These are phyloP conservation scores for Blastobotrys indianensis DNA, from an alignment of 1,139 yeast genomes.

Conservation along the genomic window DNA sequence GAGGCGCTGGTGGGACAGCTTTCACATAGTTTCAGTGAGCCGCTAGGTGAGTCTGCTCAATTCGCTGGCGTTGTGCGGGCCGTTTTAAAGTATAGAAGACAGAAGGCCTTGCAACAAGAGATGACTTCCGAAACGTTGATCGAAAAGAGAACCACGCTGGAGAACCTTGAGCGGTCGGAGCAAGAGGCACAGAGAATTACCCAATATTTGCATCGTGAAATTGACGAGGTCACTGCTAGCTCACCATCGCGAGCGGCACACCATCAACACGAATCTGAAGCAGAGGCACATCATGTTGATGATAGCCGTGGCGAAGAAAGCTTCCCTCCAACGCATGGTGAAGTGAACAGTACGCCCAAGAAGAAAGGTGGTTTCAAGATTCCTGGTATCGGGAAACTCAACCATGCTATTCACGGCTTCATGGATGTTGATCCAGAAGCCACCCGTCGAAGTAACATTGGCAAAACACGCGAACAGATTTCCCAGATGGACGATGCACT, in stretches of 20 bases:
- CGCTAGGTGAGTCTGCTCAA: conserved; percentile 76
- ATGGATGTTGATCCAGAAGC: conserved; percentile 68
- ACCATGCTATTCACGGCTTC: conserved; percentile 60
- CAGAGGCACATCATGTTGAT: conserved; percentile 1
- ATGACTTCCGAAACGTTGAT: conserved; percentile 52
- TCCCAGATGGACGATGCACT: conserved; percentile 52
- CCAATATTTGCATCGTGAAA: conserved; percentile 27
- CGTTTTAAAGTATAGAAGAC: conserved; percentile 61
- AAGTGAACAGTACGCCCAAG: conserved; percentile 17
- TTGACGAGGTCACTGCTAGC: conserved; percentile 8
- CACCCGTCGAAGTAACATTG: conserved; percentile 53
- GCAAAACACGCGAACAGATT: conserved; percentile 48
- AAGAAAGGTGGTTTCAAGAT: conserved; percentile 37
- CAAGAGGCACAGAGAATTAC: conserved; percentile 39
- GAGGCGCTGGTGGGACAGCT: conserved; percentile 63
- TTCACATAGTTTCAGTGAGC: conserved; percentile 73
- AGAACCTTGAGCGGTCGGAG: conserved; percentile 37
- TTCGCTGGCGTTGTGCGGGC: conserved; percentile 62
- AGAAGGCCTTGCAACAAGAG: conserved; percentile 62
- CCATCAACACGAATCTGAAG: conserved; percentile 4
- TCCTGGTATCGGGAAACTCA: conserved; percentile 47
- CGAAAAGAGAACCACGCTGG: conserved; percentile 36
- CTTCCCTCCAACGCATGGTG: conserved; percentile 30
- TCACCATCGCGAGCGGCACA: not conserved
- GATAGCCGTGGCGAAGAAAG: conserved; percentile 1